A percentile compares a stretch with the other conserved stretches of the same genome.
Conservation (phyloP, 257 asterid genomes). For the Plantago elongata region DNA sequence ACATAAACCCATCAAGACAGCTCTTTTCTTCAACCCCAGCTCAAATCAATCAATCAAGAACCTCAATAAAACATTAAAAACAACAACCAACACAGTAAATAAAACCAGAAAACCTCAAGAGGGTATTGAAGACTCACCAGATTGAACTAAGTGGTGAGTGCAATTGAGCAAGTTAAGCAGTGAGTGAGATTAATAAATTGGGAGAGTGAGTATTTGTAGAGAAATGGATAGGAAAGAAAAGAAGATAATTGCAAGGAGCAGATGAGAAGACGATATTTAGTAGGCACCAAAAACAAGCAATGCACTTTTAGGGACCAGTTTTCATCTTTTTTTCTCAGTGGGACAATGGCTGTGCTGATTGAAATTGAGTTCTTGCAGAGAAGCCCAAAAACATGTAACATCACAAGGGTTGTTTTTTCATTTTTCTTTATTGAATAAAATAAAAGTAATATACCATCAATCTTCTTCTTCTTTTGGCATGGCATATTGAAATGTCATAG, state of each 20-base stretch:
- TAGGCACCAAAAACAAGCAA: constrained; percentile 34
- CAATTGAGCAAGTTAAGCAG: not conserved
- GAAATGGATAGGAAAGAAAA: constrained; percentile 8
- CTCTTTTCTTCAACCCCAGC: too few species aligned
- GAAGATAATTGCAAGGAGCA: constrained; percentile 27
- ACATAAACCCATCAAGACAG: not conserved
- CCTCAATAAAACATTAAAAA: not conserved
- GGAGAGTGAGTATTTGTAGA: not conserved
- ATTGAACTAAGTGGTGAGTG: not conserved
- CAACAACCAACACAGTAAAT: not conserved
- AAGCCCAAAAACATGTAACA: too few species aligned
- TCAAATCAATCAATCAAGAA: not conserved
- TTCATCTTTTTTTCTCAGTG: too few species aligned
- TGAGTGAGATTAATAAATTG: not conserved
- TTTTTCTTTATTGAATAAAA: too few species aligned
- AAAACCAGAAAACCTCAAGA: not conserved
- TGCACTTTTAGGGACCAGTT: constrained; percentile 35
- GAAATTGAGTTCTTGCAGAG: not conserved
- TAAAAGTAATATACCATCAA: too few species aligned
- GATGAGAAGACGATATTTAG: constrained; percentile 45
- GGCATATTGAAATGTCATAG: too few species aligned
- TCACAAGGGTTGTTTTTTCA: too few species aligned
- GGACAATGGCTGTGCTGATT: constrained; percentile 6
- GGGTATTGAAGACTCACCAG: constrained; percentile 26
- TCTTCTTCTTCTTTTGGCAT: too few species aligned